Conservation (phyloP, 345 rosid species). For the Pugionium cornutum region DNA sequence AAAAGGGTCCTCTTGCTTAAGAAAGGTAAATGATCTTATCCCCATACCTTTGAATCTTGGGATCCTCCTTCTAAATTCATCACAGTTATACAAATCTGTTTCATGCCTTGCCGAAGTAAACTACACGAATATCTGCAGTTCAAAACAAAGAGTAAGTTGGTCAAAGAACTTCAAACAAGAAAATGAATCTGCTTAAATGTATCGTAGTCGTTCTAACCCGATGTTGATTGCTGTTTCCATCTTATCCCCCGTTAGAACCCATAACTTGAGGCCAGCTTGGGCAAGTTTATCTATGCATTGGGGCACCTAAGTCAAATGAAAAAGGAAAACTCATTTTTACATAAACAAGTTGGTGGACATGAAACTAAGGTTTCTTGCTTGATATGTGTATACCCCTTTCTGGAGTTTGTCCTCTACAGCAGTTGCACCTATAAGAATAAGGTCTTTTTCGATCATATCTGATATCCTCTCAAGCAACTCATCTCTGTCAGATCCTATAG, state of each 20-base stretch:
- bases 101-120: constrained; percentile 96
- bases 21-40: constrained; percentile 46
- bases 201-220: constrained; percentile 57
- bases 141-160: constrained; percentile 29
- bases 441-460: constrained; percentile 83
- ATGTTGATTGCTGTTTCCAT: constrained; percentile 99
- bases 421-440: constrained; percentile 92
- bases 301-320: constrained; percentile 63
- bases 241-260: constrained; percentile 99
- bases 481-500: constrained; percentile 79
- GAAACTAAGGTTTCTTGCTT: constrained; percentile 7
- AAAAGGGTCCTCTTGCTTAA: constrained; percentile 16
- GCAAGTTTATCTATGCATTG: constrained; percentile 97
- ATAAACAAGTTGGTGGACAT: constrained; percentile 21
- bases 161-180: constrained; percentile 14
- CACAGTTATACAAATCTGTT: constrained; percentile 68
- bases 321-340: constrained; percentile 33
- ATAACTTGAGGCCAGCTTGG: constrained; percentile 93
- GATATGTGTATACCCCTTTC: constrained; percentile 64
- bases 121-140: constrained; percentile 83
- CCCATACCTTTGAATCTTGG: constrained; percentile 60
- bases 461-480: constrained; percentile 69
- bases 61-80: constrained; percentile 51
- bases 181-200: constrained; percentile 13
- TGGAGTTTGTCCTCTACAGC: constrained; percentile 99